A percentile compares a stretch with the other conserved stretches of the same genome.
Evolutionary conservation across 2,329 filamentous ascomycete genomes (phyloP).

Genomic region (Ascochyta lentis): DNA sequence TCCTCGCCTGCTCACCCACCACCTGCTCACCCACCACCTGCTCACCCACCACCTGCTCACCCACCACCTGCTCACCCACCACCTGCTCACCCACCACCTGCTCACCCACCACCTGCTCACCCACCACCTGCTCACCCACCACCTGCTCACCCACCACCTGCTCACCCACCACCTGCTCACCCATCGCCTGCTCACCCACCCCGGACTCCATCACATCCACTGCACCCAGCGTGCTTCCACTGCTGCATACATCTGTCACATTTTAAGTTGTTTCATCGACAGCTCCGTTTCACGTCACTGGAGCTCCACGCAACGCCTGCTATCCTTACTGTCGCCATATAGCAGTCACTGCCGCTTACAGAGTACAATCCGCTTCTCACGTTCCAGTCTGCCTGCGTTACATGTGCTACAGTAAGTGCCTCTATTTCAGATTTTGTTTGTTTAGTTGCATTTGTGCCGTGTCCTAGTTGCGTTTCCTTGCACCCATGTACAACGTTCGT

Average conservation of each 20-base stretch:
- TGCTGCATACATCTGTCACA: slow-evolving; percentile 19
- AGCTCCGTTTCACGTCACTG: slow-evolving; percentile 28
- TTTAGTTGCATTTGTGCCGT: slow-evolving; percentile 2
- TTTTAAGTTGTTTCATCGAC: slow-evolving; percentile 28
- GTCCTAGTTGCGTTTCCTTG: slow-evolving; percentile 2
- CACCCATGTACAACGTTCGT: neutral
- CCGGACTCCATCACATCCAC: slow-evolving; percentile 4
- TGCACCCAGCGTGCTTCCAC: slow-evolving; percentile 8
- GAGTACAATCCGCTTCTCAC: slow-evolving; percentile 2
- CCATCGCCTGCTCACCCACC: neutral
- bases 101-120: neutral
- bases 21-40: too few species aligned
- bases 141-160: neutral
- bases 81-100: neutral
- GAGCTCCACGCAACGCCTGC: slow-evolving; percentile 14
- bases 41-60: neutral
- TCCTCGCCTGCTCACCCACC: neutral
- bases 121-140: too few species aligned
- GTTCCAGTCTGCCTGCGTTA: slow-evolving; percentile 17
- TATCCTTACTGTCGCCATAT: slow-evolving; percentile 9
- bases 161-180: too few species aligned
- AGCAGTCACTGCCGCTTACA: slow-evolving; percentile 15
- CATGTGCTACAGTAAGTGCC: slow-evolving; percentile 24
- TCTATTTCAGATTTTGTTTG: slow-evolving; percentile 2
- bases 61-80: neutral